Evolutionary conservation across 2,329 filamentous ascomycete genomes (phyloP).

Genomic region (Clarireedia paspali): DNA sequence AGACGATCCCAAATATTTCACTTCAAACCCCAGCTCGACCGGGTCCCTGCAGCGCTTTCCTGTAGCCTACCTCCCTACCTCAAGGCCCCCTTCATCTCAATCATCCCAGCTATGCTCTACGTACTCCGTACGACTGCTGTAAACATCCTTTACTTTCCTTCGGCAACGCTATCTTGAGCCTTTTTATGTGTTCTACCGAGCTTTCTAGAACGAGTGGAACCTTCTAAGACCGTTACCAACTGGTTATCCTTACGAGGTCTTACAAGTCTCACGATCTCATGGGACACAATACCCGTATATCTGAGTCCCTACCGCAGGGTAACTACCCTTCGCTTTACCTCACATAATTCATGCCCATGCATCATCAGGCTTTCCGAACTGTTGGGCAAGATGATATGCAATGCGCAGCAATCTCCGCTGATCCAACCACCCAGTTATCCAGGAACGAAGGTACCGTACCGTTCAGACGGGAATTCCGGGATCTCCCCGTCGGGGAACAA

Average conservation of each 20-base stretch:
- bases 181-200: conserved; percentile 9
- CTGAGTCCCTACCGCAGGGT: neutral
- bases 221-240: neutral
- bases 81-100: conserved; percentile 7
- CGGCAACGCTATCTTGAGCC: conserved; percentile 7
- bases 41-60: conserved; percentile 4
- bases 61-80: neutral
- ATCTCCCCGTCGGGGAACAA: neutral
- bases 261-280: neutral
- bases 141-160: neutral
- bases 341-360: neutral
- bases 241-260: conserved; percentile 1
- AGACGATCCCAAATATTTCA: neutral
- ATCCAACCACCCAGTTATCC: neutral
- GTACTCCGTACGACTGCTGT: neutral
- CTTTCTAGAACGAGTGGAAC: conserved; percentile 9
- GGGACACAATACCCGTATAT: neutral
- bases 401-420: conserved; percentile 7
- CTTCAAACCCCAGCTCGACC: neutral
- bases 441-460: conserved; percentile 1
- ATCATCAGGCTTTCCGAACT: conserved; percentile 2
- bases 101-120: neutral
- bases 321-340: too few species aligned
- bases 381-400: conserved; percentile 3
- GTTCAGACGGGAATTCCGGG: conserved; percentile 2